Evolutionary conservation across 1,284 basidiomycete genomes (phyloP).

Genomic region (Ustilago trichophora): DNA sequence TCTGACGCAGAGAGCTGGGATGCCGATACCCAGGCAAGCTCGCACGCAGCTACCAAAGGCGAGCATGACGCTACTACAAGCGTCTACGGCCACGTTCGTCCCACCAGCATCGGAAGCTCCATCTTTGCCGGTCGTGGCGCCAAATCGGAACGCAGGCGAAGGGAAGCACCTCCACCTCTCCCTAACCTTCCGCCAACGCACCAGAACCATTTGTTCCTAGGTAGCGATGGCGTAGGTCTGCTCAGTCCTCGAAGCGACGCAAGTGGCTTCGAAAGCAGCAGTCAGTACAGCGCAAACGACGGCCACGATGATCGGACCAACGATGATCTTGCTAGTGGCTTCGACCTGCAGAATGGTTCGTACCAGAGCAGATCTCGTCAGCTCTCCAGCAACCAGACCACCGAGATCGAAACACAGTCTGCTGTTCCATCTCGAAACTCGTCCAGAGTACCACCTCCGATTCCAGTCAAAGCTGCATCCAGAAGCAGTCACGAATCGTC

Average conservation of each 20-base stretch:
- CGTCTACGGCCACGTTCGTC: conserved; percentile 44
- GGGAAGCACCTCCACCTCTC: conserved; percentile 42
- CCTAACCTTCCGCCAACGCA: conserved; percentile 14
- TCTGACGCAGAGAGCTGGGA: conserved; percentile 56
- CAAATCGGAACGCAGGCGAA: conserved; percentile 18
- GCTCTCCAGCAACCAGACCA: background rate
- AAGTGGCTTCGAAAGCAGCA: conserved; percentile 36
- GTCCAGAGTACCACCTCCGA: conserved; percentile 18
- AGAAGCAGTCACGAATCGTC: conserved; percentile 33
- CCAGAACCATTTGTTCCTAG: conserved; percentile 3
- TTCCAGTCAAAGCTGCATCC: conserved; percentile 26
- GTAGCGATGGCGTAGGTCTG: conserved; percentile 14
- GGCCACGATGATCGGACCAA: conserved; percentile 3
- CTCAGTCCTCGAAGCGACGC: conserved; percentile 29
- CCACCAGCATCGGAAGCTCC: conserved; percentile 50
- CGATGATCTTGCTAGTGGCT: conserved; percentile 9
- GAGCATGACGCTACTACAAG: conserved; percentile 22
- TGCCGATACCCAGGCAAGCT: conserved; percentile 25
- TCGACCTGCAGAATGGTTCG: conserved; percentile 13
- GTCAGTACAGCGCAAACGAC: conserved; percentile 35
- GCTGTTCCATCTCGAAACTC: conserved; percentile 22
- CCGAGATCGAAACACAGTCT: background rate
- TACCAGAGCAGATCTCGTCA: background rate
- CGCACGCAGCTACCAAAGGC: conserved; percentile 14
- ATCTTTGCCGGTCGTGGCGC: conserved; percentile 55